Conservation (phyloP, 768 basidiomycete species). For the Podaxis rugospora region DNA sequence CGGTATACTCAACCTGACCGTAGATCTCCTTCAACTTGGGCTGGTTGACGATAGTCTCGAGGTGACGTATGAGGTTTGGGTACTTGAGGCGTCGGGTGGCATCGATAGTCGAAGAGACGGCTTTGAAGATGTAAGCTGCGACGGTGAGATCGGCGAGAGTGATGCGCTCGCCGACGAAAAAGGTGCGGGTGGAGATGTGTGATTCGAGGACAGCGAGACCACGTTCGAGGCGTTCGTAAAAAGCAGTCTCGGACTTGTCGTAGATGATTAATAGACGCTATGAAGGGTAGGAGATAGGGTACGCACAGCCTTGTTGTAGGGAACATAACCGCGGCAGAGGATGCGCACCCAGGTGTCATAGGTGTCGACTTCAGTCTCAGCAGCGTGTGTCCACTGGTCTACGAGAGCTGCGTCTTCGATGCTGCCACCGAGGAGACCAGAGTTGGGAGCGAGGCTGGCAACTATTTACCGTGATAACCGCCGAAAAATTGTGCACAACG, state of each 20-base stretch:
- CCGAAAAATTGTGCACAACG: neutral
- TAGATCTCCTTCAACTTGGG: conserved; percentile 67
- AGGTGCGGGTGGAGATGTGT: conserved; percentile 77
- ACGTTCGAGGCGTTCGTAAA: conserved; percentile 50
- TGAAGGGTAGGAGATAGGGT: conserved; percentile 1
- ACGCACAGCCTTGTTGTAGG: conserved; percentile 82
- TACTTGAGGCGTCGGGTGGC: conserved; percentile 58
- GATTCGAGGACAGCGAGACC: conserved; percentile 66
- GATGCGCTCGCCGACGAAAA: conserved; percentile 91
- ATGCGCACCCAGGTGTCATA: conserved; percentile 31
- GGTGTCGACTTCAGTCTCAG: conserved; percentile 57
- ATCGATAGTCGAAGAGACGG: conserved; percentile 58
- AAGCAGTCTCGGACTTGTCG: conserved; percentile 52
- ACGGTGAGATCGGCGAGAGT: conserved; percentile 84
- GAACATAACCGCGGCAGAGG: conserved; percentile 45
- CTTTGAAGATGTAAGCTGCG: conserved; percentile 53
- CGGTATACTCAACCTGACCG: conserved; percentile 53
- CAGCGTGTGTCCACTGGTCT: conserved; percentile 82
- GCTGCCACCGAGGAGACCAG: conserved; percentile 67
- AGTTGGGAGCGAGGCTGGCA: conserved; percentile 70
- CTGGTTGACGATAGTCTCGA: conserved; percentile 87
- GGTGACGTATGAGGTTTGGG: conserved; percentile 77
- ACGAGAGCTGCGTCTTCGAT: conserved; percentile 68
- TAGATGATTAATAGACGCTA: neutral
- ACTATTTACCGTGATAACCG: conserved; percentile 41